Conservation (phyloP, 2,329 filamentous ascomycete species). For the Aureobasidium sp. region DNA sequence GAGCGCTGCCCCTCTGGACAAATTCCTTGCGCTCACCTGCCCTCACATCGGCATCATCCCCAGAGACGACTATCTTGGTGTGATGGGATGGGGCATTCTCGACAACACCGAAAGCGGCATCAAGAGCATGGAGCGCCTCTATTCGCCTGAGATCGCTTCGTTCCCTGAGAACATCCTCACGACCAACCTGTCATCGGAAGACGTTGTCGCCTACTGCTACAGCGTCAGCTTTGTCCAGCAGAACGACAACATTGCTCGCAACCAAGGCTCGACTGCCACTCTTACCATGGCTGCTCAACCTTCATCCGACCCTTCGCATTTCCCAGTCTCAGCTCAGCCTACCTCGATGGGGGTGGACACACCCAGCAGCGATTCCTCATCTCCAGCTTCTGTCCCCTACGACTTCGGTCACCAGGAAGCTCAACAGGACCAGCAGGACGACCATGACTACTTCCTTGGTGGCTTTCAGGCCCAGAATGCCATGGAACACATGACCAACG, state of each 20-base stretch:
- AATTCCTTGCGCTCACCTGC: conserved; percentile 42
- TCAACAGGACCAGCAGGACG: neutral
- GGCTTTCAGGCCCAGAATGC: too few species aligned
- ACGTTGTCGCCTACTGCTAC: conserved; percentile 28
- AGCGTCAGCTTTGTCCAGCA: conserved; percentile 24
- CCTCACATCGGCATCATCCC: conserved; percentile 42
- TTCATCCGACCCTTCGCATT: neutral
- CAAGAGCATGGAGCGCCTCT: conserved; percentile 23
- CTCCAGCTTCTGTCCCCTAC: neutral
- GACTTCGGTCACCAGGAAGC: neutral
- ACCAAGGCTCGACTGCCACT: conserved; percentile 17
- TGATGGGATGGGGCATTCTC: conserved; percentile 42
- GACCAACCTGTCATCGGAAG: conserved; percentile 30
- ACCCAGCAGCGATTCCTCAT: neutral
- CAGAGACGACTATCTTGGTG: conserved; percentile 40
- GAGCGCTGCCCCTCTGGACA: conserved; percentile 39
- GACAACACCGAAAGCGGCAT: conserved; percentile 23
- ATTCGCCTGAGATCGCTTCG: conserved; percentile 18
- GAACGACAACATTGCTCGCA: conserved; percentile 18
- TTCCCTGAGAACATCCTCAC: conserved; percentile 22
- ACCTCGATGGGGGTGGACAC: neutral
- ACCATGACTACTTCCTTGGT: neutral
- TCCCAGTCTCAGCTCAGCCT: neutral
- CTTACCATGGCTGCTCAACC: conserved; percentile 22
- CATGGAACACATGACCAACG: too few species aligned